A percentile compares a stretch with the other conserved stretches of the same genome.
Conservation (phyloP, 1,284 basidiomycete genomes). For the Omphalotus olearius region DNA sequence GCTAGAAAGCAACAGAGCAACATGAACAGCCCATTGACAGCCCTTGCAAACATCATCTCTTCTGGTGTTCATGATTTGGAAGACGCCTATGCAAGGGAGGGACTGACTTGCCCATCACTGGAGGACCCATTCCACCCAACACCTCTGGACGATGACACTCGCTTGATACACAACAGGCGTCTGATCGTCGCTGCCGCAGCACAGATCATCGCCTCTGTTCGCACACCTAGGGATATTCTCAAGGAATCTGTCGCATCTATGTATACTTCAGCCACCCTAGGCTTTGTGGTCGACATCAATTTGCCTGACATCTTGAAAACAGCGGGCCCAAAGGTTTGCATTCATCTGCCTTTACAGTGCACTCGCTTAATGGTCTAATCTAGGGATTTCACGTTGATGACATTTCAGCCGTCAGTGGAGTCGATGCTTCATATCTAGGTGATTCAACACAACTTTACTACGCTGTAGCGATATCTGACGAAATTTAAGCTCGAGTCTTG, state of each 20-base stretch:
- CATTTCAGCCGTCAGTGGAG: constrained; percentile 16
- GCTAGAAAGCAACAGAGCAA: too few relatives aligned
- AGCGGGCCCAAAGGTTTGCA: constrained; percentile 14
- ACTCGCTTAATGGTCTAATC: not conserved
- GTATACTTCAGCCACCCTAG: constrained; percentile 16
- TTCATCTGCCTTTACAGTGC: not conserved
- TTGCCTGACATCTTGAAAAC: constrained; percentile 16
- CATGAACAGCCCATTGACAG: constrained; percentile 16
- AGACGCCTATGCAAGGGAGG: constrained; percentile 19
- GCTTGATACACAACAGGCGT: constrained; percentile 7
- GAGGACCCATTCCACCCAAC: constrained; percentile 22
- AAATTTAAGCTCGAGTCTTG: constrained; percentile 24
- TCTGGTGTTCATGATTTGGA: constrained; percentile 20
- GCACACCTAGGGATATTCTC: constrained; percentile 14
- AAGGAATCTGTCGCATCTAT: constrained; percentile 8
- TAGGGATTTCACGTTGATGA: constrained; percentile 23
- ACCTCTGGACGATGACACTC: constrained; percentile 18
- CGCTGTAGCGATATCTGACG: not conserved
- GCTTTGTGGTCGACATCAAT: constrained; percentile 16
- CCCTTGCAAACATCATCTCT: constrained; percentile 22
- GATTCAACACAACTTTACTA: not conserved
- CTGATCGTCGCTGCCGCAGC: constrained; percentile 19
- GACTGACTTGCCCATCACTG: constrained; percentile 21
- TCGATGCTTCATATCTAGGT: constrained; percentile 20
- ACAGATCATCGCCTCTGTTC: constrained; percentile 19